phyloP scores from a whole-genome alignment of 1,139 yeast species.

The Magnusiomyces sp. region DNA sequence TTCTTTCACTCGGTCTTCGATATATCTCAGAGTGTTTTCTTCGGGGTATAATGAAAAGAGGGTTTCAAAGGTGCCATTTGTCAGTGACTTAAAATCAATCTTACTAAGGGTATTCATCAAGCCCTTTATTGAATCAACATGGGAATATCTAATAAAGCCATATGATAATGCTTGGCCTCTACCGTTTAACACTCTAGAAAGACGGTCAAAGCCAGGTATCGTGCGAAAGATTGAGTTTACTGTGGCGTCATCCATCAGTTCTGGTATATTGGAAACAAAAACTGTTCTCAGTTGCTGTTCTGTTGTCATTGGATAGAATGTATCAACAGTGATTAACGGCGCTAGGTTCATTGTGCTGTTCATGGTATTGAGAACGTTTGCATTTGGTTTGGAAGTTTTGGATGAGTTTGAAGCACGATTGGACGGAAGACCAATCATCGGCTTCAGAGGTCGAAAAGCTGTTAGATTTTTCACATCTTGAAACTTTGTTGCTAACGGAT shows the following conservation, averaged over 20 bases:
- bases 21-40: slow-evolving; percentile 14
- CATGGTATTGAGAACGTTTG: background rate
- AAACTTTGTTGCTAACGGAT: background rate
- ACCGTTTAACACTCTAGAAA: slow-evolving; percentile 19
- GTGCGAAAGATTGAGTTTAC: slow-evolving; percentile 20
- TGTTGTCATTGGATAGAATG: slow-evolving; percentile 19
- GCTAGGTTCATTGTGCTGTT: background rate
- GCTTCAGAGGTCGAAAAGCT: background rate
- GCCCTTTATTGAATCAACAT: slow-evolving; percentile 19
- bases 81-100: slow-evolving; percentile 15
- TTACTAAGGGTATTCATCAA: slow-evolving; percentile 21
- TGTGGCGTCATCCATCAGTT: slow-evolving; percentile 25
- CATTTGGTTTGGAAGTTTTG: background rate
- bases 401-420: background rate
- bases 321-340: background rate
- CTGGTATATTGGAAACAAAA: slow-evolving; percentile 28
- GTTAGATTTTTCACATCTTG: background rate
- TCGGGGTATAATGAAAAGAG: slow-evolving; percentile 16
- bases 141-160: slow-evolving; percentile 22
- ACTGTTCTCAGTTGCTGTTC: slow-evolving; percentile 29
- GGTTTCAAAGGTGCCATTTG: slow-evolving; percentile 17
- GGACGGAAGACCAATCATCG: background rate
- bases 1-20: slow-evolving; percentile 17
- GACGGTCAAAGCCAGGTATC: slow-evolving; percentile 22
- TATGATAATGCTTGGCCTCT: slow-evolving; percentile 18